Percentiles rank a stretch among this genome's conserved stretches.
These are phyloP conservation scores for Diaporthe aspalathi DNA, from an alignment of 2,329 filamentous ascomycete species.

Conservation along the genomic window DNA sequence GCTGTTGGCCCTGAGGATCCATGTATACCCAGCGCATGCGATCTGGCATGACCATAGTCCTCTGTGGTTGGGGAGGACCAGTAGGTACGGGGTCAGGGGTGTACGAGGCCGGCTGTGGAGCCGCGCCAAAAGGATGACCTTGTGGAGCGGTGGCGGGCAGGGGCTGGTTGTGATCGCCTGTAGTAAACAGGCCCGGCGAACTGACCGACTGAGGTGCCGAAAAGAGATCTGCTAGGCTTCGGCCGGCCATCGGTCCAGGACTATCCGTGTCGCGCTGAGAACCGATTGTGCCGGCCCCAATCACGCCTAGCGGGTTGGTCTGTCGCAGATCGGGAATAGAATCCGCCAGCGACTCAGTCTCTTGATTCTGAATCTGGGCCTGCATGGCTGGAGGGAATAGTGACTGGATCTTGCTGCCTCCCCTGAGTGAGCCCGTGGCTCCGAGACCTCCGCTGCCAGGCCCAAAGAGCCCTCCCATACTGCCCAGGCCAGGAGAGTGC, in stretches of 20 bases:
- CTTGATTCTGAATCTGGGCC: conserved; percentile 83
- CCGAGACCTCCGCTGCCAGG: conserved; percentile 65
- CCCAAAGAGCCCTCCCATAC: conserved; percentile 77
- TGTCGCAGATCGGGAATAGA: conserved; percentile 70
- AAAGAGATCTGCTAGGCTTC: conserved; percentile 68
- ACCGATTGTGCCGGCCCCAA: conserved; percentile 71
- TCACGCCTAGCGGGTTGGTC: conserved; percentile 72
- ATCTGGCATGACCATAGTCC: conserved; percentile 99
- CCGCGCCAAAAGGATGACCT: conserved; percentile 47
- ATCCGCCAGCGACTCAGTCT: conserved; percentile 71
- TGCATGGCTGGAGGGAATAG: conserved; percentile 92
- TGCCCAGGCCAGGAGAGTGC: conserved; percentile 78
- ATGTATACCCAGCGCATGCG: conserved; percentile 99
- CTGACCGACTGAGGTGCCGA: conserved; percentile 51
- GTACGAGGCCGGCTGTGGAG: conserved; percentile 45
- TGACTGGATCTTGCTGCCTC: conserved; percentile 85
- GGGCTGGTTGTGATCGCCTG: conserved; percentile 52
- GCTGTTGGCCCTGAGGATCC: conserved; percentile 90
- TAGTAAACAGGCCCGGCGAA: conserved; percentile 51
- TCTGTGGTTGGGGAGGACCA: conserved; percentile 73
- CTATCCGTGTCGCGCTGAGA: conserved; percentile 69
- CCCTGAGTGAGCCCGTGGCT: conserved; percentile 74
- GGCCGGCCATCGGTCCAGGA: conserved; percentile 63
- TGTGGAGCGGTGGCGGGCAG: conserved; percentile 49
- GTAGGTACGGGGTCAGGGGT: conserved; percentile 51